Conservation (phyloP, 2,329 filamentous ascomycete species). For the Talaromyces sp. region DNA sequence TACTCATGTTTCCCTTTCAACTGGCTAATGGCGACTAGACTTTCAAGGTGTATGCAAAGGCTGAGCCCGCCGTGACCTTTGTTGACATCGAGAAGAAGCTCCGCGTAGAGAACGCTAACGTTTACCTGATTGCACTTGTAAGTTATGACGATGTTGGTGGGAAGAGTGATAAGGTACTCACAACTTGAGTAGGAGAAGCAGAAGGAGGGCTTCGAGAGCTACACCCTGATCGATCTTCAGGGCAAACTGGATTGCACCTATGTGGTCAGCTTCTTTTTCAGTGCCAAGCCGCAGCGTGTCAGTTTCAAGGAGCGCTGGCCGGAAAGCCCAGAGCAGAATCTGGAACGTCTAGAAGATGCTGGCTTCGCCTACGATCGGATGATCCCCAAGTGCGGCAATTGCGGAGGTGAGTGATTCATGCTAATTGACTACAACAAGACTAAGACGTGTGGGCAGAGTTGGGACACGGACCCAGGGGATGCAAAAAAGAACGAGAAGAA, state of each 20-base stretch:
- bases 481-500: conserved; percentile 43
- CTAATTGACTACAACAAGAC: background rate
- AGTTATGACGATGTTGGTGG: background rate
- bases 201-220: conserved; percentile 37
- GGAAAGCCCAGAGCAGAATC: conserved; percentile 44
- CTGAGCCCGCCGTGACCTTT: conserved; percentile 42
- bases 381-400: conserved; percentile 49
- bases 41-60: conserved; percentile 49
- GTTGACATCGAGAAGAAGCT: conserved; percentile 48
- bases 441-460: conserved; percentile 30
- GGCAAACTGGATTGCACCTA: conserved; percentile 50
- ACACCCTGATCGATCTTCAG: conserved; percentile 50
- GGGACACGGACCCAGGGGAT: conserved; percentile 46
- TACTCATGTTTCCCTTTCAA: conserved; percentile 8
- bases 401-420: conserved; percentile 34
- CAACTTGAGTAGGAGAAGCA: conserved; percentile 35
- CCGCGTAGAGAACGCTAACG: conserved; percentile 42
- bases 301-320: conserved; percentile 49
- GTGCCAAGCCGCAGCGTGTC: conserved; percentile 42
- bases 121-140: conserved; percentile 52
- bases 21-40: conserved; percentile 23
- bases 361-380: conserved; percentile 49
- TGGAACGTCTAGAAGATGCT: conserved; percentile 48
- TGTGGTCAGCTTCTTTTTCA: conserved; percentile 47
- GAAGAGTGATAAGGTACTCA: conserved; percentile 2